Evolutionary conservation across 192 early-diverging fungal genomes (phyloP).

Genomic region (Dissophora ornata): DNA sequence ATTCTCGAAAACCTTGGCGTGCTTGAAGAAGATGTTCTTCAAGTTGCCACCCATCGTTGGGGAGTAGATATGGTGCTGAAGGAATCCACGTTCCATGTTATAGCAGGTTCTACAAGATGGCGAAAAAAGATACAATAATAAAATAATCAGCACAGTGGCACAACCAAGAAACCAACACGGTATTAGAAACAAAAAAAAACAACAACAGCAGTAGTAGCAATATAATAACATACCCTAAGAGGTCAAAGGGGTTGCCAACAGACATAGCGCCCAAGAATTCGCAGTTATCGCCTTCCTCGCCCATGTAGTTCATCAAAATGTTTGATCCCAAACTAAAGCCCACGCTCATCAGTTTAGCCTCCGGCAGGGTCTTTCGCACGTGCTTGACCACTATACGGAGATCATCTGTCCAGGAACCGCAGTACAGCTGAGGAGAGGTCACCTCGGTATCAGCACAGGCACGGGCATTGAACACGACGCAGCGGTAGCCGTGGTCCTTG

Average conservation of each 20-base stretch:
- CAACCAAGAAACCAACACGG: conserved; percentile 45
- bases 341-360: conserved; percentile 77
- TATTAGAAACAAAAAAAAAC: conserved; percentile 21
- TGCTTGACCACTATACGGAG: conserved; percentile 66
- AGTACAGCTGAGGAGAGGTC: conserved; percentile 83
- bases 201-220: no score
- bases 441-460: conserved; percentile 89
- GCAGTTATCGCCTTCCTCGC: conserved; percentile 82
- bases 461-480: conserved; percentile 90
- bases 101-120: conserved; percentile 25
- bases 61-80: conserved; percentile 59
- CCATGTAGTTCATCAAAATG: conserved; percentile 88
- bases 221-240: conserved; percentile 71
- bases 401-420: conserved; percentile 87
- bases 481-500: conserved; percentile 71
- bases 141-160: no score
- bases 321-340: conserved; percentile 96
- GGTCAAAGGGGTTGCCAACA: conserved; percentile 90
- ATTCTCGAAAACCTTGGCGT: conserved; percentile 39
- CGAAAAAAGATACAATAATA: no score
- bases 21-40: conserved; percentile 55
- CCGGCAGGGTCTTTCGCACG: conserved; percentile 66
- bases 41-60: conserved; percentile 61
- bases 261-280: conserved; percentile 81
- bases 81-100: conserved; percentile 46